These are phyloP conservation scores for Kwoniella shandongensis DNA, from an alignment of 768 basidiomycete genomes.

Conservation along the genomic window DNA sequence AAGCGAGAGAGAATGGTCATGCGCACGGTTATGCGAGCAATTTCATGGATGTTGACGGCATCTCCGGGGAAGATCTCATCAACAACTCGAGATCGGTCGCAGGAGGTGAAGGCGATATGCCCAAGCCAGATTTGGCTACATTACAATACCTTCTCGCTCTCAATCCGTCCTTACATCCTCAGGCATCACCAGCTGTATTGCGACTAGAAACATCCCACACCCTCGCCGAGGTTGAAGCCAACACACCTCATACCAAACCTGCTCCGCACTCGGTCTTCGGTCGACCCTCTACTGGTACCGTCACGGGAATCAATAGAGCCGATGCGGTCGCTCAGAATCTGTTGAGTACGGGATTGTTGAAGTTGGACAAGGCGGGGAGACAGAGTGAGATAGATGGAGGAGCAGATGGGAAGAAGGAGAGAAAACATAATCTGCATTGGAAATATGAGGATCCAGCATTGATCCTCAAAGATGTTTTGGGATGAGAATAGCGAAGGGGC, in stretches of 20 bases:
- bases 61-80: slow-evolving; percentile 39
- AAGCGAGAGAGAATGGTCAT: slow-evolving; percentile 1
- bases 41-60: slow-evolving; percentile 79
- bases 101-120: slow-evolving; percentile 54
- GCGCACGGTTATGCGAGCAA: slow-evolving; percentile 56
- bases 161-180: slow-evolving; percentile 31
- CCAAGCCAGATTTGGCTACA: slow-evolving; percentile 31
- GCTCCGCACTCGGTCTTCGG: background rate
- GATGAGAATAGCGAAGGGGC: slow-evolving; percentile 15
- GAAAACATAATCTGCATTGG: slow-evolving; percentile 48
- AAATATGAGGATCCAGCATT: slow-evolving; percentile 50
- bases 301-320: background rate
- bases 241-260: background rate
- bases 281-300: background rate
- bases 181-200: slow-evolving; percentile 34
- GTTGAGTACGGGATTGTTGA: slow-evolving; percentile 26
- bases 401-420: slow-evolving; percentile 34
- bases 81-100: background rate
- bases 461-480: slow-evolving; percentile 44
- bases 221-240: slow-evolving; percentile 17
- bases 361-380: slow-evolving; percentile 36
- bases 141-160: slow-evolving; percentile 32
- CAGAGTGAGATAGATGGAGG: slow-evolving; percentile 29
- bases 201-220: slow-evolving; percentile 25
- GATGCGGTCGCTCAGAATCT: slow-evolving; percentile 15